Conservation (phyloP, 139 green algal genomes). For the Asterochloris erici region DNA sequence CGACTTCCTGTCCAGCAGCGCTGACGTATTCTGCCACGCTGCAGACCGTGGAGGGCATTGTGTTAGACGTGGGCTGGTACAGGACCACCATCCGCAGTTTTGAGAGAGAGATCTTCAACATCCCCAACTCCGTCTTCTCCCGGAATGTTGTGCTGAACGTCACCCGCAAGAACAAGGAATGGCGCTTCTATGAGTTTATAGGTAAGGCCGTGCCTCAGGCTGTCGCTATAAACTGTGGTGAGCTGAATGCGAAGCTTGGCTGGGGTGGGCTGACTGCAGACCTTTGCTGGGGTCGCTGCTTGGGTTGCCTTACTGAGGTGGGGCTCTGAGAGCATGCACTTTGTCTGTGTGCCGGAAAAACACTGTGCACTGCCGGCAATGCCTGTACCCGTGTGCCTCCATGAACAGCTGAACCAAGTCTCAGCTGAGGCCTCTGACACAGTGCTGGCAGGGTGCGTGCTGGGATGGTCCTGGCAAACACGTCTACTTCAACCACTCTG, state of each 20-base stretch:
- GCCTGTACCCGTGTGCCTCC: no score
- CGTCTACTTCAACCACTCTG: no score
- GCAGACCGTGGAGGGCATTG: slow-evolving; percentile 80
- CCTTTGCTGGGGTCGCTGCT: background rate
- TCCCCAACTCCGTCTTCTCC: slow-evolving; percentile 78
- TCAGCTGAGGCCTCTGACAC: no score
- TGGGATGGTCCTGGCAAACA: no score
- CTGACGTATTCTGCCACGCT: background rate
- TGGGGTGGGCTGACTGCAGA: background rate
- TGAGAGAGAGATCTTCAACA: slow-evolving; percentile 69
- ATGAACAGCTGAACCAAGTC: no score
- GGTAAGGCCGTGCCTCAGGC: slow-evolving; percentile 15
- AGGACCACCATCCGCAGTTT: slow-evolving; percentile 80
- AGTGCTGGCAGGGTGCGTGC: no score
- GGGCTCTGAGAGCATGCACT: no score
- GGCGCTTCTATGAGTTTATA: slow-evolving; percentile 84
- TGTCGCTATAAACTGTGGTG: no score
- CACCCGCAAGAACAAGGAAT: slow-evolving; percentile 81
- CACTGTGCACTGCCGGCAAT: no score
- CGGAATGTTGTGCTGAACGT: slow-evolving; percentile 91
- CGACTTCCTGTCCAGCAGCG: background rate
- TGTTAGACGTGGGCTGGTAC: slow-evolving; percentile 92
- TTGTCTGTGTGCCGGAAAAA: no score
- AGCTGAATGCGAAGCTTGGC: no score
- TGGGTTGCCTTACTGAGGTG: background rate